A percentile compares a stretch with the other conserved stretches of the same genome.
Conservation (phyloP, 495 filamentous ascomycete genomes). For the Cudoniella acicularis region DNA sequence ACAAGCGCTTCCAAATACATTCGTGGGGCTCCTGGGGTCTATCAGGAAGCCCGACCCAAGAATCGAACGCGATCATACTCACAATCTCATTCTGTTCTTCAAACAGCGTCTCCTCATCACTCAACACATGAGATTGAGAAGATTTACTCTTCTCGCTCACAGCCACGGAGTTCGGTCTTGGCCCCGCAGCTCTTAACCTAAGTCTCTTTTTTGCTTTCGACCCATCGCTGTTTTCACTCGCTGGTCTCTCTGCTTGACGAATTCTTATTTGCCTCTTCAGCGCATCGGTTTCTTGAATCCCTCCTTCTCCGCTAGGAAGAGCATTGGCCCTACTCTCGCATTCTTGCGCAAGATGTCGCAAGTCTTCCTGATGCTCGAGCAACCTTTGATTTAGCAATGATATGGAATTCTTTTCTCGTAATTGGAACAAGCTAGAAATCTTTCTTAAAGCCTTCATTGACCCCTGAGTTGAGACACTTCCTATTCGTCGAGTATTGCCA, state of each 20-base stretch:
- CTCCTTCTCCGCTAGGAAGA: neutral
- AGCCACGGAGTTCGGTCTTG: too few relatives aligned
- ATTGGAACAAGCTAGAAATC: conserved; percentile 1
- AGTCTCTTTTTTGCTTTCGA: too few relatives aligned
- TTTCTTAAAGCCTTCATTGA: conserved; percentile 4
- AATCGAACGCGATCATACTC: neutral
- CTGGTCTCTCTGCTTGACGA: too few relatives aligned
- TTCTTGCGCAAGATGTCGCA: neutral
- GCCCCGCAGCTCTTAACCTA: too few relatives aligned
- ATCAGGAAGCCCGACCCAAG: neutral
- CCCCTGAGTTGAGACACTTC: neutral
- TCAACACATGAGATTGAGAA: too few relatives aligned
- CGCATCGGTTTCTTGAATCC: neutral
- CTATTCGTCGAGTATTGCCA: neutral
- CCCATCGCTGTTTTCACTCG: too few relatives aligned
- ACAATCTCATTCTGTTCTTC: neutral
- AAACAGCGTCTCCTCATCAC: too few relatives aligned
- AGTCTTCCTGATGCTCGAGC: conserved; percentile 5
- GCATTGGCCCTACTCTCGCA: neutral
- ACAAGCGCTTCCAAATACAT: conserved; percentile 32
- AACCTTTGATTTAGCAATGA: conserved; percentile 15
- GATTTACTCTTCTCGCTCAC: too few relatives aligned
- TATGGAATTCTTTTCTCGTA: neutral
- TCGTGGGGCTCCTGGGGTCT: conserved; percentile 28
- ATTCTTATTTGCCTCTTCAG: too few relatives aligned